Base-by-base conservation (phyloP, 1,284 basidiomycete species). In the Ustilago crameri region DNA sequence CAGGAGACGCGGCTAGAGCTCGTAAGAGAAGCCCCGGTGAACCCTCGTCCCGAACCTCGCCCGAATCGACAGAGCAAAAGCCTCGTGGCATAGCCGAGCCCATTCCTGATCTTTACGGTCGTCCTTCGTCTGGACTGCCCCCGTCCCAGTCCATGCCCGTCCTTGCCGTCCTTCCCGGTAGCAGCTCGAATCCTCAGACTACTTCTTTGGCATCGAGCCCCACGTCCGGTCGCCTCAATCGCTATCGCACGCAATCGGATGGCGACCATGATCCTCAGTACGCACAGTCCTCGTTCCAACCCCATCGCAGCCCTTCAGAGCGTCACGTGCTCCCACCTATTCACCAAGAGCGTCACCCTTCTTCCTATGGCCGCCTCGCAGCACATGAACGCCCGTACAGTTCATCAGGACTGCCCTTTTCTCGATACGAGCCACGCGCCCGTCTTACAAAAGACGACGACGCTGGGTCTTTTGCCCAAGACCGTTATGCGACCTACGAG, bases 211-310 rank as follows among this genome's bases (percentile, higher is more conserved):
- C 49, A 3, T 42, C 49, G 8, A 60, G 63, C 26, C 57, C 63
- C 3, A 44, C 23, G 10, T 23, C 44, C 17, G 47, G 38, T 49
- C 53, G 53, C 14, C 43, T 9, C 23, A 42, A 52, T 20, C 58
- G 64, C 32, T 57, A 53, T 23, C 58, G 58, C 3, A 67, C 58
- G n/a, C 34, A 61, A 14, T 67, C 64, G n/a, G 64, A 67, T 40
- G 64, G 64, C 37, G 64, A 67, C 26, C 58, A 50, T 10, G 42
- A 67, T 0, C 49, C 46, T 26, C 58, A 35, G 8, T 43, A 52
- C 17, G 37, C 52, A 22, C 56, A 51, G 1, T 12, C 44, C 9
- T 30, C 53, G 10, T 3, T 43, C 17, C 43, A 34, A 12, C 34
- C 55, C 20, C 42, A 15, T 20, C 57, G 57, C 37, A 67, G 64